These are phyloP conservation scores for Botryotinia convoluta DNA, from an alignment of 2,329 filamentous ascomycete species.

Conservation along the genomic window DNA sequence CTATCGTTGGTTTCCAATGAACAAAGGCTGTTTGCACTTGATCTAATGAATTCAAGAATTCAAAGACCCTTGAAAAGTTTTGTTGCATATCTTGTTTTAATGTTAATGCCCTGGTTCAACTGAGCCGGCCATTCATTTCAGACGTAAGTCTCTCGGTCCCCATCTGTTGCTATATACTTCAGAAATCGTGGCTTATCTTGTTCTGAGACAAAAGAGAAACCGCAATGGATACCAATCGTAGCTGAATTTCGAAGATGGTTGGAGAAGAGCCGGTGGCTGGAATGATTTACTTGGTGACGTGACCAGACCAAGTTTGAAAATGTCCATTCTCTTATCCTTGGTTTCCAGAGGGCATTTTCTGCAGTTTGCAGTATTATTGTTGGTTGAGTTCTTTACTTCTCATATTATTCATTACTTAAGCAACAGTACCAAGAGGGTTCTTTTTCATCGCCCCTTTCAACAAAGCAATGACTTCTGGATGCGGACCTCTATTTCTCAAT, in stretches of 20 bases:
- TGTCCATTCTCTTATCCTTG: not conserved
- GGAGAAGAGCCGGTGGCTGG: not conserved
- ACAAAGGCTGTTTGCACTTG: too few relatives aligned
- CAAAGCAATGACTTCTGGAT: constrained; percentile 4
- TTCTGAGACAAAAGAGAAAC: not conserved
- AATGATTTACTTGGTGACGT: accelerated
- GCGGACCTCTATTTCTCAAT: not conserved
- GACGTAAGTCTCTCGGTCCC: not conserved
- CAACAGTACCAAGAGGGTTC: not conserved
- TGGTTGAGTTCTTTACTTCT: not conserved
- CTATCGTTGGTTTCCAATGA: too few relatives aligned
- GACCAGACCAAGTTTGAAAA: not conserved
- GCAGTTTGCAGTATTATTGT: not conserved
- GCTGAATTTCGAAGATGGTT: not conserved
- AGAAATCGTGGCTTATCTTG: not conserved
- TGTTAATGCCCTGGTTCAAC: not conserved
- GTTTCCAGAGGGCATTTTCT: not conserved
- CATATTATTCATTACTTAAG: not conserved
- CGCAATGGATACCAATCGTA: not conserved
- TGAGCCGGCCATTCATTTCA: too few relatives aligned
- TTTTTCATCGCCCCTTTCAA: not conserved
- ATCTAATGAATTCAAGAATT: too few relatives aligned
- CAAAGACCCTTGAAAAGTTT: too few relatives aligned
- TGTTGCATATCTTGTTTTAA: not conserved
- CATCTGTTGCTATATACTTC: not conserved